Conservation (phyloP, 306 rosid species). For the Citrullus mucosospermus region DNA sequence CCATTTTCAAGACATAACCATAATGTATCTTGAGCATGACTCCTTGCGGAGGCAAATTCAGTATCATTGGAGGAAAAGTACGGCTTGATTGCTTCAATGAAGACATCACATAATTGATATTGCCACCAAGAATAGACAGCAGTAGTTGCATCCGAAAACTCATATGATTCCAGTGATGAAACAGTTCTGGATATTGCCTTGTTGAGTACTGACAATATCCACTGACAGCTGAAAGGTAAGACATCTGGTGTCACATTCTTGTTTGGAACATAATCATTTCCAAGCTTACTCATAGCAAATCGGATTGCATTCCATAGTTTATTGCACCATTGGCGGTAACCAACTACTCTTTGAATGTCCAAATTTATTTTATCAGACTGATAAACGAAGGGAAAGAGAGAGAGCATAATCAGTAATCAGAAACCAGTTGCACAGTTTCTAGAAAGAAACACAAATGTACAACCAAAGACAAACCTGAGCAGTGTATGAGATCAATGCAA, state of each 20-base stretch:
- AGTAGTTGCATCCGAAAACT: conserved; percentile 76
- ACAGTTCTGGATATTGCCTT: conserved; percentile 54
- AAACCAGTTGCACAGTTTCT: background rate
- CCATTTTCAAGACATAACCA: conserved; percentile 95
- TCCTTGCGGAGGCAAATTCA: conserved; percentile 41
- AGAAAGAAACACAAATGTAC: background rate
- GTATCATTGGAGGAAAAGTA: conserved; percentile 58
- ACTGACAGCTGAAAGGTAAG: conserved; percentile 84
- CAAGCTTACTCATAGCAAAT: conserved; percentile 89
- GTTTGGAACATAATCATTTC: conserved; percentile 67
- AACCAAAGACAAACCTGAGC: conserved; percentile 57
- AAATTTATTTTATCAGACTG: conserved; percentile 96
- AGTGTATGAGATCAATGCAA: conserved; percentile 83
- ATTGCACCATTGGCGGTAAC: conserved; percentile 94
- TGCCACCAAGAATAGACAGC: conserved; percentile 90
- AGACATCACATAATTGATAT: conserved; percentile 90
- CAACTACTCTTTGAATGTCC: conserved; percentile 91
- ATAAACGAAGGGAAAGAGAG: conserved; percentile 1
- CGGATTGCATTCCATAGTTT: conserved; percentile 90
- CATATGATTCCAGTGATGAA: conserved; percentile 46
- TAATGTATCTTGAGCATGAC: conserved; percentile 62
- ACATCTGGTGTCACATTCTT: conserved; percentile 32
- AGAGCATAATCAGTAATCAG: background rate
- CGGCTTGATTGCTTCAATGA: conserved; percentile 86
- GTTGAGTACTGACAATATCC: conserved; percentile 74